Conservation (phyloP, 495 filamentous ascomycete genomes). For the Aspergillus ostianus region DNA sequence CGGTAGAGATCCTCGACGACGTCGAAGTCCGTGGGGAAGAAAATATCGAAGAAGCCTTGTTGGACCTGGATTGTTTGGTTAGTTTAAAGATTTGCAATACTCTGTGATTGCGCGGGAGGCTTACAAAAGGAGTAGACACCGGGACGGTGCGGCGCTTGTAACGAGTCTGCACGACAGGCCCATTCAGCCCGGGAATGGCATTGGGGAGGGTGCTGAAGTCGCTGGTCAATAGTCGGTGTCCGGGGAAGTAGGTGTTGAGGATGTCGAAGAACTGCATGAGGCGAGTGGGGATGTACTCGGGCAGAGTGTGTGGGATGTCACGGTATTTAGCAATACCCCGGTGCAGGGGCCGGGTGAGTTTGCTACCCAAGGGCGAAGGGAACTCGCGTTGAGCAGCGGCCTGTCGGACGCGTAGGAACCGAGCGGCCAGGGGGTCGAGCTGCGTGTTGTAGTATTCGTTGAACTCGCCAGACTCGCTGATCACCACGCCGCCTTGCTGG, state of each 20-base stretch:
- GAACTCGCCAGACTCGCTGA: slow-evolving; percentile 85
- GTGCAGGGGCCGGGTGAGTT: slow-evolving; percentile 41
- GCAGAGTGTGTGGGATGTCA: slow-evolving; percentile 76
- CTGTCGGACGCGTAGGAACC: slow-evolving; percentile 78
- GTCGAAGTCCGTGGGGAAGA: slow-evolving; percentile 94
- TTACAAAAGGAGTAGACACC: slow-evolving; percentile 85
- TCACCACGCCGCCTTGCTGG: slow-evolving; percentile 81
- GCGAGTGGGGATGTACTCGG: slow-evolving; percentile 91
- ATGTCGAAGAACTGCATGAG: slow-evolving; percentile 97
- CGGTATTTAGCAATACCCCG: slow-evolving; percentile 47
- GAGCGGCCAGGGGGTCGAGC: slow-evolving; percentile 78
- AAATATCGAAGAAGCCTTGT: slow-evolving; percentile 97
- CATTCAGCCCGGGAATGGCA: slow-evolving; percentile 77
- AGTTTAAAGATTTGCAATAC: slow-evolving; percentile 6
- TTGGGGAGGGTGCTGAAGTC: slow-evolving; percentile 89
- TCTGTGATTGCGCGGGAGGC: slow-evolving; percentile 24
- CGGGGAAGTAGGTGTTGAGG: slow-evolving; percentile 79
- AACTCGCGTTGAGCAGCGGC: slow-evolving; percentile 56
- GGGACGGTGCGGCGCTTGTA: slow-evolving; percentile 83
- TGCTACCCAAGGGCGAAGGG: slow-evolving; percentile 54
- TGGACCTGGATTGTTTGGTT: slow-evolving; percentile 62
- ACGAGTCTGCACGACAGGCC: slow-evolving; percentile 93
- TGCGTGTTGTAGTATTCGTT: slow-evolving; percentile 82
- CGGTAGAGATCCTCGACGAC: slow-evolving; percentile 87
- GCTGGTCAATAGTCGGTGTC: slow-evolving; percentile 80